Base-by-base conservation (phyloP, 352 stramenopile species). In the Globisporangium ultimum region DNA sequence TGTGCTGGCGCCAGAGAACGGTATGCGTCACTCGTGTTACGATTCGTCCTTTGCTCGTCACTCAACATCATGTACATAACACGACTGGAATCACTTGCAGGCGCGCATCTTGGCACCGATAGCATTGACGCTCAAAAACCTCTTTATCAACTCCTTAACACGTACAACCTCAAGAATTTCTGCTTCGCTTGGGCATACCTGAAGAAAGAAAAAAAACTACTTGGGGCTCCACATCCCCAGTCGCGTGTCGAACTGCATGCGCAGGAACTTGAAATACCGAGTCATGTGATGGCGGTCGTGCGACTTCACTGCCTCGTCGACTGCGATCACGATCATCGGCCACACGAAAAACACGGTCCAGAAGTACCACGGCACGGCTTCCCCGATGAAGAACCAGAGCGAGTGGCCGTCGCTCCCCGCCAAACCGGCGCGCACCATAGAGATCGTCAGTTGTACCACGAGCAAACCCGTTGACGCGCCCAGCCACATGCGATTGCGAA, bases 221-320 rank as follows among this genome's bases (percentile, higher is more conserved):
- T 92, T 93, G 12, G 86, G 86, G 42, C 84, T 93, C 86, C 86
- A 95, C 86, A 95, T 95, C 8, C 86, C 86, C 34, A 95, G 75
- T 0, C 84, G 70, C 10, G 86, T 95, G 61, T 95, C 86, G 60
- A 95, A 95, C 48, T 95, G 84, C 86, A 95, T 95, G 40, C 86
- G 72, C 9, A 95, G 54, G 46, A 93, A 95, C 50, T 90, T 91
- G 72, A 93, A 88, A 60, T 90, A 95, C 20, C 86, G 72, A 22
- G 78, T 71, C 49, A 93, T 63, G 54, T 92, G 72, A n/a, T 73
- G 66, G 40, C 82, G 81, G 53, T 95, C 86, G 59, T 93, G 80
- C 15, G 61, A 71, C 58, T 95, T 95, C 11, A 87, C 75, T 38
- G 61, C 60, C 64, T 95, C 86, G 32, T 93, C 84, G 20, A 89